Percentiles rank a stretch among this genome's conserved stretches.
Conservation (phyloP, 2,329 filamentous ascomycete species). For the Pseudodiploospora longispora region DNA sequence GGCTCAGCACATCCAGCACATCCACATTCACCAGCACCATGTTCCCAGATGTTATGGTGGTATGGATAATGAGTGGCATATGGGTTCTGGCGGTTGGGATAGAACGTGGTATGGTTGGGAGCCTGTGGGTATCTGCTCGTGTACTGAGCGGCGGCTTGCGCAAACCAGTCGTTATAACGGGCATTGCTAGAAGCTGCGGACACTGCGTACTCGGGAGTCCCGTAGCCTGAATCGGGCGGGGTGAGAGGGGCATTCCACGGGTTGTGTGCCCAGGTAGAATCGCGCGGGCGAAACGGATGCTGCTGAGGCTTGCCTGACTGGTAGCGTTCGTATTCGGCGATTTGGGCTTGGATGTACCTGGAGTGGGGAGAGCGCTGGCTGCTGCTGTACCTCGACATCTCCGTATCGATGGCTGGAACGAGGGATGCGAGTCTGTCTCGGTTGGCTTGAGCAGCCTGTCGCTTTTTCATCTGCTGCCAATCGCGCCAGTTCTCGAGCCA, state of each 20-base stretch:
- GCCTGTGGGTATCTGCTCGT: conserved; percentile 37
- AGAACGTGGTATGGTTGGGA: conserved; percentile 32
- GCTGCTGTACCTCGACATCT: conserved; percentile 31
- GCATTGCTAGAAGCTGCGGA: conserved; percentile 47
- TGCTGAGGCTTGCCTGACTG: conserved; percentile 37
- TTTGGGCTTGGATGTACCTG: conserved; percentile 47
- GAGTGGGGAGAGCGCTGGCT: conserved; percentile 30
- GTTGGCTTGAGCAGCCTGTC: conserved; percentile 37
- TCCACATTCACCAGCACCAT: conserved; percentile 40
- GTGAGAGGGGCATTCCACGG: conserved; percentile 44
- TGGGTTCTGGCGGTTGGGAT: conserved; percentile 31
- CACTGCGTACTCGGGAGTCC: conserved; percentile 50
- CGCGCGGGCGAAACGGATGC: conserved; percentile 34
- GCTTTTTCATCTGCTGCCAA: conserved; percentile 49
- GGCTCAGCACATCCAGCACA: conserved; percentile 38
- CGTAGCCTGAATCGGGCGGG: conserved; percentile 54
- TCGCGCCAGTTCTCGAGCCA: conserved; percentile 55
- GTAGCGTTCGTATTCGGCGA: conserved; percentile 44
- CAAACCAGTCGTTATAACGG: conserved; percentile 52
- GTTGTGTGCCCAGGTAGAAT: conserved; percentile 37
- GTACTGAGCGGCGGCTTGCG: conserved; percentile 34
- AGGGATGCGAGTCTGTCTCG: conserved; percentile 43
- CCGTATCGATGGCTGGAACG: conserved; percentile 39
- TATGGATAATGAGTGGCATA: conserved; percentile 40
- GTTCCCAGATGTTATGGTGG: conserved; percentile 42